Conservation (phyloP, 2,329 filamentous ascomycete genomes). For the Fusarium clavum region DNA sequence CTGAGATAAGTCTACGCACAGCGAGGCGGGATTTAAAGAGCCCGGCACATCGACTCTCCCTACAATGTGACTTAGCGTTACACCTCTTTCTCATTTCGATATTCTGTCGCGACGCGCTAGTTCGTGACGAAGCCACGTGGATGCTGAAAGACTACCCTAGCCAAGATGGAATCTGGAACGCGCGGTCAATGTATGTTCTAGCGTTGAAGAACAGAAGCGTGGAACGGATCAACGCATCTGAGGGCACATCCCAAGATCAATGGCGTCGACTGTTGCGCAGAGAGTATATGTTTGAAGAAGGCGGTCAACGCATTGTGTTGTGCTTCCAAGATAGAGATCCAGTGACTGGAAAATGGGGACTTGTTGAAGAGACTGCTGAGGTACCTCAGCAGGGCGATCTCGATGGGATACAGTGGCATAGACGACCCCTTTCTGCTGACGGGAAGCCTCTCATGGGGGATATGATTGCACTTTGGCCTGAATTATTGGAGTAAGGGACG, state of each 20-base stretch:
- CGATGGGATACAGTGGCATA: conserved; percentile 30
- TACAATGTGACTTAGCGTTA: conserved; percentile 48
- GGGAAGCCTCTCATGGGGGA: conserved; percentile 35
- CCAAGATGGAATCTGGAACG: conserved; percentile 51
- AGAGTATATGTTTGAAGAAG: conserved; percentile 52
- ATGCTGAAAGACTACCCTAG: conserved; percentile 51
- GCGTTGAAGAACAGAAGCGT: conserved; percentile 44
- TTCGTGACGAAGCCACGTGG: conserved; percentile 49
- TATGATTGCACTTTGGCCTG: conserved; percentile 15
- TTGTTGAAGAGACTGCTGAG: conserved; percentile 36
- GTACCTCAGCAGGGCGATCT: conserved; percentile 12
- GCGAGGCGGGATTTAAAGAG: conserved; percentile 24
- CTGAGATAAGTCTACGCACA: conserved; percentile 40
- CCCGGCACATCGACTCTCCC: conserved; percentile 32
- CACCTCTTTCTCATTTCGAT: conserved; percentile 42
- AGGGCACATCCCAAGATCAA: conserved; percentile 48
- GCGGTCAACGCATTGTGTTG: conserved; percentile 48
- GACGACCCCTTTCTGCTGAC: conserved; percentile 26
- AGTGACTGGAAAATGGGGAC: conserved; percentile 24
- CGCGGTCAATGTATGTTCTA: conserved; percentile 45
- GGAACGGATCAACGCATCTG: conserved; percentile 45
- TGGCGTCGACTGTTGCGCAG: conserved; percentile 50
- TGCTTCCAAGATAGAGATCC: conserved; percentile 46
- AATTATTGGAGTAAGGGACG: conserved; percentile 1
- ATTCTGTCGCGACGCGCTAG: conserved; percentile 49